Base-by-base conservation (phyloP, 179 eudicot species). In the Vitellaria paradoxa region DNA sequence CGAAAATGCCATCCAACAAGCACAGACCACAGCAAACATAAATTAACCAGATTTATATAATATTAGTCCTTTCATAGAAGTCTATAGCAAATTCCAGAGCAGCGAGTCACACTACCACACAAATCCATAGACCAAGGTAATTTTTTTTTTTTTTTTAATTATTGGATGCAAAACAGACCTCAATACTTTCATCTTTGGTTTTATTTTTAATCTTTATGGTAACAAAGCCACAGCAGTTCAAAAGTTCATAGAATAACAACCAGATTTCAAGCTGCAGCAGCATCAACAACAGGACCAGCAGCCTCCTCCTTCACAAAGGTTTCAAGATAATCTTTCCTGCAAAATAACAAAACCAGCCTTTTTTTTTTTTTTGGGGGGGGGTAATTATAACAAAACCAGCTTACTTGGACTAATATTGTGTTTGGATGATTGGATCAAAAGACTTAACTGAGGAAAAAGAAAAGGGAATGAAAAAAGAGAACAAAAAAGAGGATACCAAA, bases 251-350 rank as follows among this genome's bases (percentile, higher is more conserved):
- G 8, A 53, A 73, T n/a, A 40, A 50, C 12, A 76, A 21, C n/a
- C 37, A 8, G 55, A 30, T 53, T 46, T 77, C 73, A 77, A 45
- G 74, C 78, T 30, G 78, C 61, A 1, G 80, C 80, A 2, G 37
- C 37, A 59, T 77, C 66, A 1, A 77, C 74, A 46, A 67, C 67
- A 40, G 80, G n/a, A 63, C 66, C 15, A 55, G 61, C 46, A 55
- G 59, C 74, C 2, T 56, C 74, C 66, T 69, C 57, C n/a, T 77
- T 67, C 68, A 69, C 46, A 42, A 67, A 68, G 24, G n/a, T 69
- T 57, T 60, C 42, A 7, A 76, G 6, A 13, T 76, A 76, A 2
- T 52, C 72, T 23, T 65, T 73, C 72, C 81, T 78, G 81, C 72
- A 56, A 37, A 37, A 5, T 30, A 47, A 45, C 23, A 64, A 30